Percentiles rank a stretch among this genome's conserved stretches.
Evolutionary conservation across 805 yeast species (phyloP).

Genomic region (Zygotorulaspora sp.): DNA sequence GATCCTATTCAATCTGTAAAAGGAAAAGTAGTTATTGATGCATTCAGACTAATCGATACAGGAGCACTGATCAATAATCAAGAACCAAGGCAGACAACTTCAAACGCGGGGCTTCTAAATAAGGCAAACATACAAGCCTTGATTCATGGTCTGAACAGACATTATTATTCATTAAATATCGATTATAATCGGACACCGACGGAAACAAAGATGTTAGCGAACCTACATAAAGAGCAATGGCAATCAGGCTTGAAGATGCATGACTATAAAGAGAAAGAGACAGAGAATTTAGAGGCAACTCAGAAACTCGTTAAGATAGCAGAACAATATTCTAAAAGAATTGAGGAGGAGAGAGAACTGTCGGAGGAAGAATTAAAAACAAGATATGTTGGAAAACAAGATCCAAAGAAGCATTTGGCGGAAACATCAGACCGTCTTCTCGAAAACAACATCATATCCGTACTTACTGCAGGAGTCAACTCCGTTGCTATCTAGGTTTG

Average conservation of each 20-base stretch:
- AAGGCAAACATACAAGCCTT: slow-evolving; percentile 96
- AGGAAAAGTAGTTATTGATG: slow-evolving; percentile 98
- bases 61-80: slow-evolving; percentile 88
- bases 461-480: slow-evolving; percentile 85
- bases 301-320: slow-evolving; percentile 85
- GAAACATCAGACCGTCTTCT: slow-evolving; percentile 82
- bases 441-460: slow-evolving; percentile 85
- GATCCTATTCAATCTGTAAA: slow-evolving; percentile 98
- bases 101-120: slow-evolving; percentile 90
- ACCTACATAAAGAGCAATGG: slow-evolving; percentile 94
- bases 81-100: slow-evolving; percentile 96
- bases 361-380: slow-evolving; percentile 86
- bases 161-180: slow-evolving; percentile 90
- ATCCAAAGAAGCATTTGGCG: slow-evolving; percentile 93
- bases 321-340: slow-evolving; percentile 80
- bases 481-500: slow-evolving; percentile 73
- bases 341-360: slow-evolving; percentile 85
- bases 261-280: slow-evolving; percentile 75
- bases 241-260: slow-evolving; percentile 79
- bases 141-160: slow-evolving; percentile 95
- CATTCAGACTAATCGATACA: slow-evolving; percentile 89
- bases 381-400: slow-evolving; percentile 96
- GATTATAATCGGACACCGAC: slow-evolving; percentile 88
- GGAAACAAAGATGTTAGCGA: slow-evolving; percentile 90
- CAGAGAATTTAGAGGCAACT: slow-evolving; percentile 66